Percentiles rank a stretch among this genome's conserved stretches.
phyloP scores from a whole-genome alignment of 345 rosid species.

The Garcia nutans region DNA sequence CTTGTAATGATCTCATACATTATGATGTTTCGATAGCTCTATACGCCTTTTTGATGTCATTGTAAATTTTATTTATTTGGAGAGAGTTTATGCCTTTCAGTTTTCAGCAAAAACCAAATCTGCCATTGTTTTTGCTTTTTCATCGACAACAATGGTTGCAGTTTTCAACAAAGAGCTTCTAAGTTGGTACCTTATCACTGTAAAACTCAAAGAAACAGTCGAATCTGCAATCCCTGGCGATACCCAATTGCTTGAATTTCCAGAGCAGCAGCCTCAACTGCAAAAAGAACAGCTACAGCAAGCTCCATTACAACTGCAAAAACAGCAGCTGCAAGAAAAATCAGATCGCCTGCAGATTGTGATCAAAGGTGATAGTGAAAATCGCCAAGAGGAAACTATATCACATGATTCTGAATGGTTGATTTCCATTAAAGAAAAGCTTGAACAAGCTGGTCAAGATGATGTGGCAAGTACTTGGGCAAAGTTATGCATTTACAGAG shows the following conservation, averaged over 20 bases:
- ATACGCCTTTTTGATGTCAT: no score
- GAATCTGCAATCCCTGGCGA: constrained; percentile 40
- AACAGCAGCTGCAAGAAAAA: no score
- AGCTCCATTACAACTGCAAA: constrained; percentile 25
- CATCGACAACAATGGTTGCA: constrained; percentile 48
- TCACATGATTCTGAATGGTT: constrained; percentile 61
- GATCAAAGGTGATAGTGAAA: constrained; percentile 31
- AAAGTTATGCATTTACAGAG: constrained; percentile 50
- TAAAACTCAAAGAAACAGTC: constrained; percentile 63
- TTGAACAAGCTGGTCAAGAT: constrained; percentile 59
- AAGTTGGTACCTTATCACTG: constrained; percentile 73
- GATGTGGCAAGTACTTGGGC: constrained; percentile 62
- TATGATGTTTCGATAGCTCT: constrained; percentile 3
- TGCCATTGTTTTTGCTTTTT: neutral
- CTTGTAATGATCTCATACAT: neutral
- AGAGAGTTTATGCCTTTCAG: neutral
- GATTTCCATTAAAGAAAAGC: constrained; percentile 58
- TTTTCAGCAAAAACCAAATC: constrained; percentile 12
- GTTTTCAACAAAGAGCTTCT: constrained; percentile 65
- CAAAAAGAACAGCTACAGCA: constrained; percentile 30
- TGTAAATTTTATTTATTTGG: neutral
- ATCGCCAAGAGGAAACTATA: constrained; percentile 24
- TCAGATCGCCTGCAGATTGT: constrained; percentile 30
- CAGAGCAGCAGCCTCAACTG: constrained; percentile 22
- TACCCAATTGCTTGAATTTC: constrained; percentile 23